These are phyloP conservation scores for Chaetomidium leptoderma DNA, from an alignment of 495 filamentous ascomycete species.

Conservation along the genomic window DNA sequence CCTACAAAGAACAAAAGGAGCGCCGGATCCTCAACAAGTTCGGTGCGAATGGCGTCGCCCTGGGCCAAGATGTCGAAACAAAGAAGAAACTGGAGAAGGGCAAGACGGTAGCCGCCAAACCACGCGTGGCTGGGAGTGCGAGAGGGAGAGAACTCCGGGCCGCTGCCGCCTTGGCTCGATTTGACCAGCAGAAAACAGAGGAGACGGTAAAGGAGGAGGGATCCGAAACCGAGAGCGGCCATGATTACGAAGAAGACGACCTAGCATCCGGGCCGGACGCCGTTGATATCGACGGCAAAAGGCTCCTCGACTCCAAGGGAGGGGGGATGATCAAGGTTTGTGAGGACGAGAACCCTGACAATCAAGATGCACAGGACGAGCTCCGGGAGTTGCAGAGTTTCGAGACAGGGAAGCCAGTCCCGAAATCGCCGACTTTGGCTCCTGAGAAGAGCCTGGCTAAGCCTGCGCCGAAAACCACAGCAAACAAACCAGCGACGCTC, in stretches of 20 bases:
- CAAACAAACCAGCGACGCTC: not conserved
- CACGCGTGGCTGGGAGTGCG: conserved; percentile 63
- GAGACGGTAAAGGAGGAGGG: conserved; percentile 29
- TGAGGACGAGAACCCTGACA: conserved; percentile 61
- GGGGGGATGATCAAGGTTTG: conserved; percentile 64
- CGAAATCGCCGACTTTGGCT: not conserved
- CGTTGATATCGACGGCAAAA: conserved; percentile 55
- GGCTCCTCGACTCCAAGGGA: conserved; percentile 57
- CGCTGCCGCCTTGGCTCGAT: conserved; percentile 69
- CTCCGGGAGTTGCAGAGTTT: conserved; percentile 51
- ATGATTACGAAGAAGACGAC: conserved; percentile 41
- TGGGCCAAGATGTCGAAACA: conserved; percentile 62
- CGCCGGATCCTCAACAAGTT: conserved; percentile 69
- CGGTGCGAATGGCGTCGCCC: conserved; percentile 57
- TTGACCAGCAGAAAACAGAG: conserved; percentile 54
- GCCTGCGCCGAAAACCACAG: not conserved
- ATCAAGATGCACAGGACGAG: conserved; percentile 57
- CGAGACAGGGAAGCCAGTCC: conserved; percentile 1
- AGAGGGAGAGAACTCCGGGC: conserved; percentile 71
- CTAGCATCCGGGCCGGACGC: conserved; percentile 32
- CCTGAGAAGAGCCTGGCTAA: not conserved
- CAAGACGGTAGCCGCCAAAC: conserved; percentile 55
- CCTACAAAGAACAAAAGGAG: conserved; percentile 61
- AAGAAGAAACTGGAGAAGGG: conserved; percentile 64
- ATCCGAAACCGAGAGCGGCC: conserved; percentile 36